Evolutionary conservation across 1,284 basidiomycete species (phyloP).

Genomic region (Ustilago curta): DNA sequence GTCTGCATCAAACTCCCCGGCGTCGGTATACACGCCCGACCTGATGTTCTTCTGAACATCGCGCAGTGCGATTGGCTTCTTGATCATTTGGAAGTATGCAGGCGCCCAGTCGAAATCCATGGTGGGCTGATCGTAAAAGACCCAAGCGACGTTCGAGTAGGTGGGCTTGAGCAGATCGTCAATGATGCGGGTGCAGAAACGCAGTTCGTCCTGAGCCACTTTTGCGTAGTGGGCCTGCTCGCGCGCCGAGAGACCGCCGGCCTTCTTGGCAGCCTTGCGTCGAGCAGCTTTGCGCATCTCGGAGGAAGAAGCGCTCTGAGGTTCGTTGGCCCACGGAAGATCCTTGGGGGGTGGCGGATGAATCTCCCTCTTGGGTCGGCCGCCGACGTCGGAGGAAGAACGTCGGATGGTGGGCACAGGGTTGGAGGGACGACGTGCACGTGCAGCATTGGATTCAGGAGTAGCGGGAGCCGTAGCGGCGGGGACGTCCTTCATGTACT

Average conservation of each 20-base stretch:
- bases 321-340: constrained; percentile 80
- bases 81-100: constrained; percentile 87
- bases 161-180: constrained; percentile 82
- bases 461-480: constrained; percentile 64
- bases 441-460: constrained; percentile 50
- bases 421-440: constrained; percentile 77
- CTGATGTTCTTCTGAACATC: constrained; percentile 78
- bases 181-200: constrained; percentile 82
- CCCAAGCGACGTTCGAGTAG: constrained; percentile 79
- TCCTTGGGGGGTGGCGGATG: constrained; percentile 95
- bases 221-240: constrained; percentile 76
- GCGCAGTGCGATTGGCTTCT: constrained; percentile 86
- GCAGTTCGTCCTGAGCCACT: constrained; percentile 82
- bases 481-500: constrained; percentile 74
- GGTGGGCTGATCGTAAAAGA: constrained; percentile 94
- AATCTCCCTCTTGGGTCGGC: constrained; percentile 95
- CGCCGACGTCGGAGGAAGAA: constrained; percentile 73
- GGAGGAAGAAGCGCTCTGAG: constrained; percentile 52
- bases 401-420: constrained; percentile 83
- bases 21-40: constrained; percentile 78
- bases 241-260: constrained; percentile 49
- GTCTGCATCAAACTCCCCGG: constrained; percentile 85
- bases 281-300: constrained; percentile 45
- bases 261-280: constrained; percentile 51
- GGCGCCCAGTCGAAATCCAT: constrained; percentile 80